Base-by-base conservation (phyloP, 257 asterid species). In the Lycium barbarum region DNA sequence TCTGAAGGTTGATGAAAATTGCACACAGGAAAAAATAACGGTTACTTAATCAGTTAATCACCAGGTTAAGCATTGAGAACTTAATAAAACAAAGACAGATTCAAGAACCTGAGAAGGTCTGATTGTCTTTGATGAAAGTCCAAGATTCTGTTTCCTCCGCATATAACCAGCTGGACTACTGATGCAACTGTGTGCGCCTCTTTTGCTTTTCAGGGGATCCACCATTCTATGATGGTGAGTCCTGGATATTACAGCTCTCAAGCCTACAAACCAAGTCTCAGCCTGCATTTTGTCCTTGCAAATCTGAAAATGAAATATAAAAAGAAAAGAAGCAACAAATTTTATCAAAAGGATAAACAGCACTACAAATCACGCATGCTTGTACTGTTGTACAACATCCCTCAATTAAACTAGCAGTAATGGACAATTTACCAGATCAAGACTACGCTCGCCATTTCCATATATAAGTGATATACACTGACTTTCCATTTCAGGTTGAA, bases 211-310 rank as follows among this genome's bases (percentile, higher is more conserved):
- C 68, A 55, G 68, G 40, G 84, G 81, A 83, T 84, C 72, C 81
- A 83, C 83, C 36, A 82, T 20, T 79, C 79, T 67, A 49, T 79
- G 84, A 72, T 83, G 85, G 79, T 55, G 88, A 68, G 84, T 85
- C 88, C 89, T 87, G 65, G 93, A 88, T 58, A 89, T 88, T 54
- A 89, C 82, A 74, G 86, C 86, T 84, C 81, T 83, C 85, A 91
- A 81, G 51, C 93, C 93, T 73, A 89, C 63, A 85, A 84, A 85
- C 93, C 93, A 91, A 15, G 90, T 81, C 73, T 89, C 91, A n/a
- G 93, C 92, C 85, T 89, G 93, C 55, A 65, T 85, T 85, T 88
- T 87, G 71, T 91, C 92, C 90, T 89, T 91, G 92, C 91, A 91
- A 36, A 89, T 91, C 93, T 91, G 74, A 61, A 49, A 84, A 13